Evolutionary conservation across 2,329 filamentous ascomycete genomes (phyloP).

Genomic region (Stemphylium lycopersici): DNA sequence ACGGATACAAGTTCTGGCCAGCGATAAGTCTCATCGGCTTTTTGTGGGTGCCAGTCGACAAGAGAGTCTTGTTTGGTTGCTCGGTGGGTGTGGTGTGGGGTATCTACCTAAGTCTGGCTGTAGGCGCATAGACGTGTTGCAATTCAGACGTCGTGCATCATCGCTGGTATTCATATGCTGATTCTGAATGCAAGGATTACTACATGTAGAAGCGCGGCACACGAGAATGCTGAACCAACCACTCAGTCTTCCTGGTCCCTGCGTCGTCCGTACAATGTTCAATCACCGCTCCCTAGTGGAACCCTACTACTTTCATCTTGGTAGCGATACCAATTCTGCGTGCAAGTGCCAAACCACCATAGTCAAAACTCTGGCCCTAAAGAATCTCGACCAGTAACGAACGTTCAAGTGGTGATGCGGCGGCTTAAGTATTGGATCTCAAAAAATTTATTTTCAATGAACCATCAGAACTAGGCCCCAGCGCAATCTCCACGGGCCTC

Average conservation of each 20-base stretch:
- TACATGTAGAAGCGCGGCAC: background rate
- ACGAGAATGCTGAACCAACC: background rate
- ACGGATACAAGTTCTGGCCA: slow-evolving; percentile 77
- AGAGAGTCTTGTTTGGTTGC: slow-evolving; percentile 72
- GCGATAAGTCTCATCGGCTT: slow-evolving; percentile 73
- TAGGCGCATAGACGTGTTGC: slow-evolving; percentile 22
- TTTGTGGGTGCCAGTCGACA: slow-evolving; percentile 72
- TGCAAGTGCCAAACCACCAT: background rate
- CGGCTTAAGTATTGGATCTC: background rate
- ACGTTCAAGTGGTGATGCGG: background rate
- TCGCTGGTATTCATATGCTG: too few species aligned
- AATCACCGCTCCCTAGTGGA: background rate
- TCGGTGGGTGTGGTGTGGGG: slow-evolving; percentile 76
- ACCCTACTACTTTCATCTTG: background rate
- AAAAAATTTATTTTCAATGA: background rate
- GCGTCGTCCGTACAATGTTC: background rate
- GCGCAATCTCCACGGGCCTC: background rate
- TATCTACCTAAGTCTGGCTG: slow-evolving; percentile 73
- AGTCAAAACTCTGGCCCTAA: background rate
- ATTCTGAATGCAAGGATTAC: too few species aligned
- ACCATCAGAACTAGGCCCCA: background rate
- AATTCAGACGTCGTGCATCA: background rate
- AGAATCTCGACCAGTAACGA: background rate
- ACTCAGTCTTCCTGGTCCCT: background rate
- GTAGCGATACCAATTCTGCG: background rate